A percentile compares a stretch with the other conserved stretches of the same genome.
phyloP scores from a whole-genome alignment of 106 monocot species.

The Posidonia australis region DNA sequence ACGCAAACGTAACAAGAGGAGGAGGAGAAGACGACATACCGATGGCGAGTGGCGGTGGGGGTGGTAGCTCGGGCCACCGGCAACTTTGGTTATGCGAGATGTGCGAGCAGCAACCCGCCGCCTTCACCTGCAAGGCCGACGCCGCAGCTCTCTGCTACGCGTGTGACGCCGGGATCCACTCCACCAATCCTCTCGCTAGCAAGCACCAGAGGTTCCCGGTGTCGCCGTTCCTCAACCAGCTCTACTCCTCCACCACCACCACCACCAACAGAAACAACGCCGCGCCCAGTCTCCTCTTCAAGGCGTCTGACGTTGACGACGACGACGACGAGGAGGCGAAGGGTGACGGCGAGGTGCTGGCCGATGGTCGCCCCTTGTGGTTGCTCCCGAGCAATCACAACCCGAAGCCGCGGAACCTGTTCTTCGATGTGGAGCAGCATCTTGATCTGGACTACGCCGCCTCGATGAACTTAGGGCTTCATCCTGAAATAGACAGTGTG shows the following conservation, averaged over 20 bases:
- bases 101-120: too few relatives aligned
- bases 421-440: slow-evolving; percentile 32
- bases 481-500: slow-evolving; percentile 18
- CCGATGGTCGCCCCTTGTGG: too few relatives aligned
- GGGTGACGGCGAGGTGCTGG: too few relatives aligned
- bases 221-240: slow-evolving; percentile 18
- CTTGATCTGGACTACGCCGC: slow-evolving; percentile 32
- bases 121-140: slow-evolving; percentile 48
- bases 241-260: background rate
- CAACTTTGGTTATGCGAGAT: too few relatives aligned
- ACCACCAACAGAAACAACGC: background rate
- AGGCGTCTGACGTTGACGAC: background rate
- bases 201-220: slow-evolving; percentile 37
- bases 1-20: too few relatives aligned
- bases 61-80: too few relatives aligned
- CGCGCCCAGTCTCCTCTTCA: background rate
- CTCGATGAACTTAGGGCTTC: slow-evolving; percentile 8
- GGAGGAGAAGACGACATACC: too few relatives aligned
- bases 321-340: background rate
- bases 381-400: too few relatives aligned
- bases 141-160: slow-evolving; percentile 26
- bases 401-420: slow-evolving; percentile 19
- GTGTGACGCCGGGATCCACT: slow-evolving; percentile 29
- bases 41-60: too few relatives aligned
- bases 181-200: slow-evolving; percentile 22